Base-by-base conservation (phyloP, 495 filamentous ascomycete species). In the Penicillium pancosmium region DNA sequence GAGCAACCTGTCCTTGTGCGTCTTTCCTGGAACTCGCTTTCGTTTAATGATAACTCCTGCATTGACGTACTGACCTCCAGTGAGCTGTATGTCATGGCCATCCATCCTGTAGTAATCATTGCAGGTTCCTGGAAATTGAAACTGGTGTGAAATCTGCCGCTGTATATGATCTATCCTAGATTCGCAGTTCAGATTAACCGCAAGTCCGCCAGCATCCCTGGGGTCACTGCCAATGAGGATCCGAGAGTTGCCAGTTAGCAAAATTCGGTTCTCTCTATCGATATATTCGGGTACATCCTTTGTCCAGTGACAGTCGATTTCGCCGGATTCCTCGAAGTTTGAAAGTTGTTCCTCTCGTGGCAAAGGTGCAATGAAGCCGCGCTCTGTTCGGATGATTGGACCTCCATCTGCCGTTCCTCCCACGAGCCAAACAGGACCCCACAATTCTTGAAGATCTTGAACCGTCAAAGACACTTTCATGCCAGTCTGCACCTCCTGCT, bases 361-460 rank as follows among this genome's bases (percentile, higher is more conserved):
- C 25, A 61, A 47, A 33, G 58, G 58, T 5, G 56, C 21, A 25
- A 56, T 49, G 40, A 47, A 61, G 41, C 47, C 59, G 18, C 36
- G 51, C 50, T 61, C 59, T 15, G 59, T 61, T 15, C 53, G 54
- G 6, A 57, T 41, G 5, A 53, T 47, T 27, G 34, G 34, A 5
- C 54, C 53, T 61, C 41, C 21, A 31, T 61, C 31, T 12, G 41
- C 18, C 8, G 33, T 13, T 16, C 46, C 44, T 15, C 38, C 57
- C 33, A 60, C 46, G 0, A 55, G 18, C 52, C 44, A 60, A 3
- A 55, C 38, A 7, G 57, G 52, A 33, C 57, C 52, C 57, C 57
- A 55, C 8, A 55, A 19, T 15, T 60, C 50, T 36, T 60, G 52
- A 41, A 55, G 33, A 48, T 60, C 44, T 35, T 55, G 40, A 7